Evolutionary conservation across 1,284 basidiomycete genomes (phyloP), one percentile per base, ranked within the genome.

Genomic region (Prillingera fragicola): DNA sequence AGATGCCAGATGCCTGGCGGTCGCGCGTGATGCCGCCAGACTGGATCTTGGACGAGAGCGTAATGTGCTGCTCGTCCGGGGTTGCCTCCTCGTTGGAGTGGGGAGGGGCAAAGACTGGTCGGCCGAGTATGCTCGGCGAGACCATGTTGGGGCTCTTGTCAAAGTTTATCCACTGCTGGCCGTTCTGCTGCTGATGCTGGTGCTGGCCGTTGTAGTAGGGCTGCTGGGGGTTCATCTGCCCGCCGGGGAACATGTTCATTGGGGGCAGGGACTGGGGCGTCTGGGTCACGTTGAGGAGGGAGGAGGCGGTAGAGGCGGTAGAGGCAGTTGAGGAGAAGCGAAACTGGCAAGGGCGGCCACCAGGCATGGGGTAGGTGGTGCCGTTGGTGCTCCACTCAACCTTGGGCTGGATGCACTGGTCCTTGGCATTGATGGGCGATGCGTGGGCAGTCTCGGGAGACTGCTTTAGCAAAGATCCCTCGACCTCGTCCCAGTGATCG

Each of bases 401-500:
- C 33, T 42, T 42, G 19, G 25, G n/a, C 29, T 31, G 29, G n/a
- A n/a, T n/a, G n/a, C n/a, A n/a, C n/a, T 31, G 29, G n/a, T 31
- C 29, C n/a, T 31, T 31, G 36, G 23, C 24, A 12, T n/a, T 31
- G 37, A 26, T 18, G 36, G 15, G 28, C 18, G 36, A 19, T 32
- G 21, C 35, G 34, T 29, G 26, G 37, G 26, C 29, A 35, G 26
- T 27, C 37, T 27, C 29, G 22, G 25, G 39, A 31, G 19, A 33
- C 25, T 33, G 24, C 25, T 17, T 18, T 26, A 35, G 26, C 10
- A 13, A 31, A 21, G 9, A 27, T 27, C 9, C 43, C 31, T 52
- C 52, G 5, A 59, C 24, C 25, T 55, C 47, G 29, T 57, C 54
- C 59, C 56, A 60, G 9, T 57, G 51, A 26, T 58, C 50, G 21